These are phyloP conservation scores for Cyclotella atomus DNA, from an alignment of 108 stramenopile species.

Conservation along the genomic window DNA sequence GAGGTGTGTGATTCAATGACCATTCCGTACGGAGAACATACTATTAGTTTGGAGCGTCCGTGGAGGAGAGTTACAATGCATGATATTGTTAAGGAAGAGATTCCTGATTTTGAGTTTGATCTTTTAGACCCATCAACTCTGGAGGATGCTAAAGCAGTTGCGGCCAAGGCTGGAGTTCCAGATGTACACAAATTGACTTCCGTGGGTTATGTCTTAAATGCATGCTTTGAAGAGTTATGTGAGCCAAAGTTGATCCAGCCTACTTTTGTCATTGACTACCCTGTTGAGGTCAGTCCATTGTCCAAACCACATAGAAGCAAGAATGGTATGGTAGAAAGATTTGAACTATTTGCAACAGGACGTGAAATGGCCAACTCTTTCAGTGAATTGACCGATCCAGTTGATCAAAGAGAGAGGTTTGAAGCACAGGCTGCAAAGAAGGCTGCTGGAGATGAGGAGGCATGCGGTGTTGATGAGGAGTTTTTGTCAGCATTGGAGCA, in stretches of 20 bases:
- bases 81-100: constrained; percentile 94
- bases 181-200: constrained; percentile 64
- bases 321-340: constrained; percentile 93
- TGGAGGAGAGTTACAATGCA: constrained; percentile 98
- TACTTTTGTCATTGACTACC: constrained; percentile 98
- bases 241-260: constrained; percentile 96
- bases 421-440: constrained; percentile 95
- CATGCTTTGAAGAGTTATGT: constrained; percentile 96
- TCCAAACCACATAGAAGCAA: constrained; percentile 96
- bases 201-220: constrained; percentile 93
- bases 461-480: constrained; percentile 97
- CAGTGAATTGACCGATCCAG: constrained; percentile 98
- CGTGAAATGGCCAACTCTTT: constrained; percentile 97
- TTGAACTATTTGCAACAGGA: constrained; percentile 97
- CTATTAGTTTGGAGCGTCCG: constrained; percentile 84
- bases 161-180: constrained; percentile 73
- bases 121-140: constrained; percentile 67
- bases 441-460: constrained; percentile 96
- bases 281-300: constrained; percentile 96
- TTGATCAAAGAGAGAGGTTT: constrained; percentile 95
- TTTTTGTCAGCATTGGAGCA: constrained; percentile 95
- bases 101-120: constrained; percentile 90
- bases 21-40: constrained; percentile 86
- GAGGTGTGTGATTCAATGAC: constrained; percentile 75
- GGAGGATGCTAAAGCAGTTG: constrained; percentile 75